phyloP scores from a whole-genome alignment of 129 eudicot species.

The Oenanthe sinensis region DNA sequence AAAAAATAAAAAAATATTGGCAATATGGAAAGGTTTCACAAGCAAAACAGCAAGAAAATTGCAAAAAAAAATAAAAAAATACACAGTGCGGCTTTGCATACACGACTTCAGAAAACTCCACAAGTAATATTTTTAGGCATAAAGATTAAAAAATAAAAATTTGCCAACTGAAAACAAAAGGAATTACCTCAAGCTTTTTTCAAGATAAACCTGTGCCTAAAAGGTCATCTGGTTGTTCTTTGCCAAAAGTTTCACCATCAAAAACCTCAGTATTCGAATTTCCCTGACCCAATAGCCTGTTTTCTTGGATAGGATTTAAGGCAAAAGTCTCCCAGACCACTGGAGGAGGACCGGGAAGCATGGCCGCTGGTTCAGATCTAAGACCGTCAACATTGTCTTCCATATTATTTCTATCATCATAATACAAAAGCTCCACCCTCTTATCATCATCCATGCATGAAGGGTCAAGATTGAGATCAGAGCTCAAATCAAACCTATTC shows the following conservation, averaged over 20 bases:
- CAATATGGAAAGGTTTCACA: not conserved
- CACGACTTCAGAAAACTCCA: not conserved
- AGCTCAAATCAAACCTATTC: conserved; percentile 49
- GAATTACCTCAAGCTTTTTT: conserved; percentile 23
- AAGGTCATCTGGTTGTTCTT: conserved; percentile 41
- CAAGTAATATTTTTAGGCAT: not conserved
- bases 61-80: too few species aligned
- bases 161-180: not conserved
- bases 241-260: conserved; percentile 39
- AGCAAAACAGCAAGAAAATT: not conserved
- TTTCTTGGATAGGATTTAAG: conserved; percentile 27
- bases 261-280: conserved; percentile 46
- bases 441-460: conserved; percentile 31
- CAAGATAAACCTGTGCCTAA: conserved; percentile 26
- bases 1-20: not conserved
- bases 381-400: conserved; percentile 13
- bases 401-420: conserved; percentile 25
- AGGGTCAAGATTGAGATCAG: conserved; percentile 50
- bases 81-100: not conserved
- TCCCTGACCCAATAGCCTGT: conserved; percentile 35
- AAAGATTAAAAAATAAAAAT: not conserved
- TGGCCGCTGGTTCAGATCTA: conserved; percentile 9
- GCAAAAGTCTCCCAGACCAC: conserved; percentile 34
- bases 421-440: conserved; percentile 25
- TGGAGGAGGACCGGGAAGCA: conserved; percentile 25